Percentiles rank a stretch among this genome's conserved stretches.
Conservation (phyloP, 202 grass and related monocot species). For the Panicum virgatum region DNA sequence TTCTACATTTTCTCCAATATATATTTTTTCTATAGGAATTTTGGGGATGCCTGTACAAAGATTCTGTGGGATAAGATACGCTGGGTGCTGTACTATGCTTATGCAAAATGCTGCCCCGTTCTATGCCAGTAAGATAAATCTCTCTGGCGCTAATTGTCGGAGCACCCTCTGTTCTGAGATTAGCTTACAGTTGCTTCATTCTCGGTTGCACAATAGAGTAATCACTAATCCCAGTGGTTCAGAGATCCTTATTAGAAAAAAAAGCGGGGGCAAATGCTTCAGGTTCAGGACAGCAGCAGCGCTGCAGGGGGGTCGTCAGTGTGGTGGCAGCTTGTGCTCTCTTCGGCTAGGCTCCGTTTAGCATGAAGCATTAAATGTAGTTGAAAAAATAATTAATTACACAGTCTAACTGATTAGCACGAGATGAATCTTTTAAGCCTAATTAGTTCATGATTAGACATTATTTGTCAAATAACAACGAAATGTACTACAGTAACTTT, state of each 20-base stretch:
- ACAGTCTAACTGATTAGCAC: no score
- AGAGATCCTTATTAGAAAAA: background rate
- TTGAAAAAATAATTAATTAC: no score
- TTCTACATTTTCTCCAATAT: background rate
- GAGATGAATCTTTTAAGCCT: no score
- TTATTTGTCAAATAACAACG: no score
- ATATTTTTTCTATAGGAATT: background rate
- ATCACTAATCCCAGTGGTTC: constrained; percentile 10
- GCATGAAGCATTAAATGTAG: no score
- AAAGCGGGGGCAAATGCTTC: background rate
- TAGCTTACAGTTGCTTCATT: constrained; percentile 19
- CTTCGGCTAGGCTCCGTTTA: no score
- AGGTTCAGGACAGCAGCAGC: constrained; percentile 20
- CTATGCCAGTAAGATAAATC: constrained; percentile 20
- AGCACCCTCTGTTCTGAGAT: background rate
- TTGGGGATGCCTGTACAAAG: background rate
- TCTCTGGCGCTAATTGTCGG: constrained; percentile 28
- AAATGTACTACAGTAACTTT: no score
- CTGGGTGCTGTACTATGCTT: background rate
- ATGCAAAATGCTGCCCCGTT: background rate
- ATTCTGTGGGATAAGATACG: constrained; percentile 30
- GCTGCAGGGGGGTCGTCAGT: background rate
- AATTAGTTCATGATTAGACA: no score
- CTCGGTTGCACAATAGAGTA: constrained; percentile 11
- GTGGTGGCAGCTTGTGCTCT: constrained; percentile 3